These are phyloP conservation scores for Kwoniella sp. DNA, from an alignment of 768 basidiomycete species.

Conservation along the genomic window DNA sequence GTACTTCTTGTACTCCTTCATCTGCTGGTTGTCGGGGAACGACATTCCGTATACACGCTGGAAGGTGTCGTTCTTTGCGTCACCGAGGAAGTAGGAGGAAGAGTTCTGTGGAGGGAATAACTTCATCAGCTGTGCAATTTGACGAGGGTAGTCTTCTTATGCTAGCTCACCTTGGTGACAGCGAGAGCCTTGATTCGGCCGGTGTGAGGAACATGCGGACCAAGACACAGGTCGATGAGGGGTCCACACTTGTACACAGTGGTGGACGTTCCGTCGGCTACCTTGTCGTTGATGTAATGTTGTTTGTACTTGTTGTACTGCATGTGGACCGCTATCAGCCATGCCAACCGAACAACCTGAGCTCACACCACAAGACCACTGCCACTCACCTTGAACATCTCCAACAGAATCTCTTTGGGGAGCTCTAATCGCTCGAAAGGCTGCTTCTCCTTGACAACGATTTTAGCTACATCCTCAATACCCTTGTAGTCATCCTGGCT, in stretches of 20 bases:
- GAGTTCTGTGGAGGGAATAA: slow-evolving; percentile 68
- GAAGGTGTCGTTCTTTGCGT: slow-evolving; percentile 85
- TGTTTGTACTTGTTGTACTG: slow-evolving; percentile 99
- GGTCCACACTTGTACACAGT: slow-evolving; percentile 99
- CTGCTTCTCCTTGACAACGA: slow-evolving; percentile 92
- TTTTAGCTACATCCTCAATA: slow-evolving; percentile 84
- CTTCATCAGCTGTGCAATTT: background rate
- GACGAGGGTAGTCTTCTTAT: background rate
- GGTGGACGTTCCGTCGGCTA: slow-evolving; percentile 92
- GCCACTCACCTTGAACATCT: slow-evolving; percentile 85
- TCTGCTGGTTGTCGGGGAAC: slow-evolving; percentile 95
- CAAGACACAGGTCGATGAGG: slow-evolving; percentile 95
- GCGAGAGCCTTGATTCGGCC: slow-evolving; percentile 97
- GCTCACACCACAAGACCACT: background rate
- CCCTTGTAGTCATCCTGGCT: slow-evolving; percentile 79
- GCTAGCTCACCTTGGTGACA: slow-evolving; percentile 76
- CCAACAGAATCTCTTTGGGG: slow-evolving; percentile 88
- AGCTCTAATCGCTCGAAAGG: slow-evolving; percentile 92
- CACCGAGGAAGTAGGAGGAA: slow-evolving; percentile 96
- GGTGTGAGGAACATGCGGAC: slow-evolving; percentile 97
- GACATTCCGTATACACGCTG: slow-evolving; percentile 98
- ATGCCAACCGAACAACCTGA: background rate
- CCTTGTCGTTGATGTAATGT: slow-evolving; percentile 90
- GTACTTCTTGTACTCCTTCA: slow-evolving; percentile 92
- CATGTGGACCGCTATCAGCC: background rate